Percentiles rank a stretch among this genome's conserved stretches.
Conservation (phyloP, 108 stramenopile genomes). For the Bacterosira constricta region DNA sequence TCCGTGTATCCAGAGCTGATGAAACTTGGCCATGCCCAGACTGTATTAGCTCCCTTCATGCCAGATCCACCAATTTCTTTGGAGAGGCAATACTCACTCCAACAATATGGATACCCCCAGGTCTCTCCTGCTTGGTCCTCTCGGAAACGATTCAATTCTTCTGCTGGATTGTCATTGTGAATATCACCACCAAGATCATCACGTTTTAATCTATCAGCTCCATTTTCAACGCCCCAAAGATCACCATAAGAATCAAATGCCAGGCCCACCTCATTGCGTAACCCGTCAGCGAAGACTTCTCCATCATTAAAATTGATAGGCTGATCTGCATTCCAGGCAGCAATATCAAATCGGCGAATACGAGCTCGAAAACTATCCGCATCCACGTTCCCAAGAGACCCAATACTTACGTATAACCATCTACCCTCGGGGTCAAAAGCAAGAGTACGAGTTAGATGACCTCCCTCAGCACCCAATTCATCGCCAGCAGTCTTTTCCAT, state of each 20-base stretch:
- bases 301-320: constrained; percentile 57
- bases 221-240: constrained; percentile 82
- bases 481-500: constrained; percentile 55
- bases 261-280: constrained; percentile 79
- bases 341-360: constrained; percentile 62
- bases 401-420: constrained; percentile 68
- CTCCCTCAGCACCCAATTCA: constrained; percentile 56
- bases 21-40: constrained; percentile 79
- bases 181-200: constrained; percentile 76
- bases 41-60: constrained; percentile 51
- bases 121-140: constrained; percentile 58
- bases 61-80: constrained; percentile 39
- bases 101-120: constrained; percentile 82
- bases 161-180: constrained; percentile 71
- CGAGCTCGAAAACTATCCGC: constrained; percentile 60
- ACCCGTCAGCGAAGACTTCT: constrained; percentile 79
- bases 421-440: constrained; percentile 56
- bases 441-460: constrained; percentile 73
- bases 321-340: constrained; percentile 4
- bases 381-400: constrained; percentile 61
- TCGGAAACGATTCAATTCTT: constrained; percentile 75
- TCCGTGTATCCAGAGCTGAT: constrained; percentile 52
- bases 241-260: constrained; percentile 69
- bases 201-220: constrained; percentile 64
- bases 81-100: constrained; percentile 67